A percentile compares a stretch with the other conserved stretches of the same genome.
phyloP scores from a whole-genome alignment of 495 filamentous ascomycete species.

The Aspergillus olivimuriae region DNA sequence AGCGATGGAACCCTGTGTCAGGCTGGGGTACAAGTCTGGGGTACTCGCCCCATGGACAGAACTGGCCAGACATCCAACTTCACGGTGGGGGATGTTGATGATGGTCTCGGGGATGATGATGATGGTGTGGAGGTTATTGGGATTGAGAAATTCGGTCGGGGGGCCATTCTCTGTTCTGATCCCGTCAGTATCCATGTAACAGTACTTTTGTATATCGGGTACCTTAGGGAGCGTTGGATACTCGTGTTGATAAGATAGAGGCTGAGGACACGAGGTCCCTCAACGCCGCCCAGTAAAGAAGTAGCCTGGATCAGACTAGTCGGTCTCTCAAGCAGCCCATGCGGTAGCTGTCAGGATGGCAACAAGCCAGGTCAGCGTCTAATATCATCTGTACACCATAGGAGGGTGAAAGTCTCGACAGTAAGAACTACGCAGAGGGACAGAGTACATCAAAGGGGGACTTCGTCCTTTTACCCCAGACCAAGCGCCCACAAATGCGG shows the following conservation, averaged over 20 bases:
- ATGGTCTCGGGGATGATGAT: conserved; percentile 27
- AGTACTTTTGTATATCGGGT: not conserved
- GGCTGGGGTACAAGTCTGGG: conserved; percentile 26
- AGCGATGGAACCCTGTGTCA: not conserved
- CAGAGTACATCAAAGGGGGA: too few relatives aligned
- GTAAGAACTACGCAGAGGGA: too few relatives aligned
- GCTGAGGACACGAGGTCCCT: not conserved
- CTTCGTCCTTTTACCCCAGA: too few relatives aligned
- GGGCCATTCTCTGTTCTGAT: not conserved
- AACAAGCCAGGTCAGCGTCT: conserved; percentile 3
- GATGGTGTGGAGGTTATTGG: conserved; percentile 27
- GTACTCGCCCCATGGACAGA: conserved; percentile 26
- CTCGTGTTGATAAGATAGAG: not conserved
- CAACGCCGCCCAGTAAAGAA: not conserved
- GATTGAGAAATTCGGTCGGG: conserved; percentile 12
- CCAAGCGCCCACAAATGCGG: too few relatives aligned
- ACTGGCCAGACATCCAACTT: conserved; percentile 25
- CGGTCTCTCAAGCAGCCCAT: not conserved
- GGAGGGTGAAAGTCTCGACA: too few relatives aligned
- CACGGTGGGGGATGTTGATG: conserved; percentile 19
- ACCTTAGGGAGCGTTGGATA: not conserved
- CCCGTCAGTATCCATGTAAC: too few relatives aligned
- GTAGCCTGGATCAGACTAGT: not conserved
- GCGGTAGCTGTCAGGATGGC: not conserved
- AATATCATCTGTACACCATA: too few relatives aligned